phyloP scores from a whole-genome alignment of 257 asterid species.

The Apocynum venetum region DNA sequence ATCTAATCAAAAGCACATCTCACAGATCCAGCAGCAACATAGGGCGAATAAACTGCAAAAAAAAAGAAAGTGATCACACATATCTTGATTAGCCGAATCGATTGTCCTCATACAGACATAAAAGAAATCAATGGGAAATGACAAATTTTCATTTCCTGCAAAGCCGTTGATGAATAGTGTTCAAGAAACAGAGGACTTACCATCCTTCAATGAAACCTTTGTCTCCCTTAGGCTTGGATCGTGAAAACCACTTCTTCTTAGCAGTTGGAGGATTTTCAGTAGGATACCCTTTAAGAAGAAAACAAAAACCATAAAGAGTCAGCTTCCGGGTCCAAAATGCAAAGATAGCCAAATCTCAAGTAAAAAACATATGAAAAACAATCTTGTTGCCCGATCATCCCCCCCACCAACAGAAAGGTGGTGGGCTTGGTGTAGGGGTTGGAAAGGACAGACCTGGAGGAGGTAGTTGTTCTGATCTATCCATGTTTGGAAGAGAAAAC shows the following conservation, averaged over 20 bases:
- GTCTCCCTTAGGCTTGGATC: conserved; percentile 62
- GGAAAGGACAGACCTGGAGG: conserved; percentile 41
- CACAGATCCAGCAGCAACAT: conserved; percentile 82
- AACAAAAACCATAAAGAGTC: neutral
- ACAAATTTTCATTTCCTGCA: neutral
- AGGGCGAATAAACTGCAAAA: conserved; percentile 59
- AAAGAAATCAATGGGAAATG: neutral
- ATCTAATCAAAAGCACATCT: conserved; percentile 34
- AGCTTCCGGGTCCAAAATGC: neutral
- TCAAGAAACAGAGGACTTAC: conserved; percentile 21
- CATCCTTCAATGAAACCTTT: conserved; percentile 75
- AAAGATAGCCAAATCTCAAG: neutral
- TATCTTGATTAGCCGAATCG: neutral
- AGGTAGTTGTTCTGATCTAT: conserved; percentile 33
- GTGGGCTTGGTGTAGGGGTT: neutral
- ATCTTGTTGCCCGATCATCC: neutral
- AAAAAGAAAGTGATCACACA: neutral
- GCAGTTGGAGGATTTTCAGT: conserved; percentile 30
- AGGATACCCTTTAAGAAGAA: conserved; percentile 48
- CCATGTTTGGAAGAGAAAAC: conserved; percentile 33
- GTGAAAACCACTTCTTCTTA: conserved; percentile 43
- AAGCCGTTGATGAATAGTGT: neutral
- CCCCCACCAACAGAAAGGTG: neutral
- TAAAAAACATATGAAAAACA: neutral
- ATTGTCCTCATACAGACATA: neutral